Base-by-base conservation (phyloP, 1,284 basidiomycete species). In the Mycena citricolor region DNA sequence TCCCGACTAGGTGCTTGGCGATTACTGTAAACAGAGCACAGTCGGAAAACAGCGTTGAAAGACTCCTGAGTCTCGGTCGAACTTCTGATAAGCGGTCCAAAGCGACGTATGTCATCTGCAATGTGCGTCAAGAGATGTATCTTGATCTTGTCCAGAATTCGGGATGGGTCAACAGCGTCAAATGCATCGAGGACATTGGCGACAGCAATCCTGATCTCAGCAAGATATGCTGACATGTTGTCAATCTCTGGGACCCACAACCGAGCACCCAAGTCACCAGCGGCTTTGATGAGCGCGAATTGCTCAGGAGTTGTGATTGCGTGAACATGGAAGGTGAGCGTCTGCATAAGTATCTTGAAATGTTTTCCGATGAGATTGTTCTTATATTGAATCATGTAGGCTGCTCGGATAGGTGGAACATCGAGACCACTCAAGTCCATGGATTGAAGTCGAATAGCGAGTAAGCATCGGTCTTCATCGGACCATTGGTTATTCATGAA, bases 1-100 rank as follows among this genome's bases (percentile, higher is more conserved):
- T 70, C 65, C 8, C 57, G 62, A 42, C 67, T 69, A 12, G 68
- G 67, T 7, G 68, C 58, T 2, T 59, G 59, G 25, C 63, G 65
- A 36, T 70, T 69, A 23, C 60, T 65, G 6, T 59, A 42, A 20
- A 70, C 51, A 10, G 61, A 65, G 43, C 64, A 67, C 7, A 50
- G 38, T 0, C 64, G 50, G 41, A 69, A 69, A 8, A 69, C 49
- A 4, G 54, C 54, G 51, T 70, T 69, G 39, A 60, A 70, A 11
- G 50, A 56, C 36, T 70, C 66, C 48, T 61, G 68, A 0, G 55
- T 46, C 39, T 71, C 64, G 0, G 65, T 69, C 20, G 62, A 48
- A 32, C 57, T 46, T 0, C 58, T 45, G 14, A 69, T 47, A 3
- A 61, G 38, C 19, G 67, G 69, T 8, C 68, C 66, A 57, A 66